Evolutionary conservation across 495 filamentous ascomycete species (phyloP).

Genomic region (Penicillium alfredii): DNA sequence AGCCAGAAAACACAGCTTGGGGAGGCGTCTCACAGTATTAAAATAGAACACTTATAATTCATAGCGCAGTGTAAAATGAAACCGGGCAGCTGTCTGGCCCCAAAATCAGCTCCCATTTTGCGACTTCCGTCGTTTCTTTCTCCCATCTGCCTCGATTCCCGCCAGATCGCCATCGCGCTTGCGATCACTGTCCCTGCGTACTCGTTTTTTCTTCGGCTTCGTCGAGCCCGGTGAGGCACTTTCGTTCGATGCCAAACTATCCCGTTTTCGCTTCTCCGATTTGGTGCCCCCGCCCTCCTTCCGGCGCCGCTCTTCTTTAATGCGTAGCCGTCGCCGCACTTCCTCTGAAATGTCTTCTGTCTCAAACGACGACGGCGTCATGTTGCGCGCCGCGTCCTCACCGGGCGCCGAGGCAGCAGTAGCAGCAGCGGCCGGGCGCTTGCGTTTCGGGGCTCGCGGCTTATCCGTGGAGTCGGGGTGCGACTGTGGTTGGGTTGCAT

Average conservation of each 20-base stretch:
- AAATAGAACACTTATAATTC: no score
- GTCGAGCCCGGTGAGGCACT: slow-evolving; percentile 11
- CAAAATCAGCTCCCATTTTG: no score
- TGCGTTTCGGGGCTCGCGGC: slow-evolving; percentile 17
- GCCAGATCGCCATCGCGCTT: slow-evolving; percentile 5
- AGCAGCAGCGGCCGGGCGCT: slow-evolving; percentile 15
- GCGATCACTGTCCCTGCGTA: slow-evolving; percentile 1
- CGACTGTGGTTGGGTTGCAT: no score
- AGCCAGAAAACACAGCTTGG: no score
- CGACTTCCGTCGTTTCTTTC: slow-evolving; percentile 1
- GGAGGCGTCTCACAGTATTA: no score
- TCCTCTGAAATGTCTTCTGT: slow-evolving; percentile 45
- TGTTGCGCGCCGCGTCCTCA: slow-evolving; percentile 13
- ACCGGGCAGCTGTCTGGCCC: no score
- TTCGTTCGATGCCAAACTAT: slow-evolving; percentile 25
- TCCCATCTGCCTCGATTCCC: slow-evolving; percentile 1
- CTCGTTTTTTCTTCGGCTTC: slow-evolving; percentile 25
- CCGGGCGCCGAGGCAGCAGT: slow-evolving; percentile 10
- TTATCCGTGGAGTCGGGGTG: slow-evolving; percentile 1
- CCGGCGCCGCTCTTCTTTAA: slow-evolving; percentile 33
- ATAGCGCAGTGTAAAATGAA: no score
- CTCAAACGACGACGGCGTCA: slow-evolving; percentile 25
- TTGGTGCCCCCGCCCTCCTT: no score
- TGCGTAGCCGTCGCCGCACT: slow-evolving; percentile 35
- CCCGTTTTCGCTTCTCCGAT: slow-evolving; percentile 22